A percentile compares a stretch with the other conserved stretches of the same genome.
These are phyloP conservation scores for Plasmopara halstedii DNA, from an alignment of 352 stramenopile genomes.

Conservation along the genomic window DNA sequence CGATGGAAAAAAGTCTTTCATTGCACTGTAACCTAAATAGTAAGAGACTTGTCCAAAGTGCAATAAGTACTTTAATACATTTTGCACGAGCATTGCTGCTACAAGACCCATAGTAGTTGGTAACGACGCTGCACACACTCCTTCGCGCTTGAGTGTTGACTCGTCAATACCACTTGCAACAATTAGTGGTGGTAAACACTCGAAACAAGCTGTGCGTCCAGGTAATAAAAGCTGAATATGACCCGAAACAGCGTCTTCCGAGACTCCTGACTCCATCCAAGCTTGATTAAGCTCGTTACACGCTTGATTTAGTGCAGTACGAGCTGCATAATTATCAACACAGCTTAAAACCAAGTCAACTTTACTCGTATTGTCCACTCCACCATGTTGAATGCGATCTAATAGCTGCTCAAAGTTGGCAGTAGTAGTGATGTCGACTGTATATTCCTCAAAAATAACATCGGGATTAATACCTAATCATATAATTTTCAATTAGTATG, in stretches of 20 bases:
- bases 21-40: slow-evolving; percentile 81
- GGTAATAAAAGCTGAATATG: slow-evolving; percentile 86
- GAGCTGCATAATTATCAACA: slow-evolving; percentile 87
- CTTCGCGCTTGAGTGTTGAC: slow-evolving; percentile 81
- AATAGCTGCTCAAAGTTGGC: slow-evolving; percentile 80
- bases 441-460: slow-evolving; percentile 84
- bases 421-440: slow-evolving; percentile 81
- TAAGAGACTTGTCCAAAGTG: slow-evolving; percentile 84
- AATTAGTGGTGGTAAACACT: slow-evolving; percentile 82
- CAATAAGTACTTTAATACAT: slow-evolving; percentile 83
- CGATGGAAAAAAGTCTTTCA: slow-evolving; percentile 84
- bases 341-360: slow-evolving; percentile 84
- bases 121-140: slow-evolving; percentile 82
- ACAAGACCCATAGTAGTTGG: slow-evolving; percentile 88
- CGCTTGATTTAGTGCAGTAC: slow-evolving; percentile 81
- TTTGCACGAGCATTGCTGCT: slow-evolving; percentile 80
- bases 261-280: slow-evolving; percentile 89
- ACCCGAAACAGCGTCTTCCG: slow-evolving; percentile 84
- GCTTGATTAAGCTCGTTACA: slow-evolving; percentile 81
- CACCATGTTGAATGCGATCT: slow-evolving; percentile 63
- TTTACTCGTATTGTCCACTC: slow-evolving; percentile 40
- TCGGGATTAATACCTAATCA: slow-evolving; percentile 80
- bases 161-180: slow-evolving; percentile 83
- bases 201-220: slow-evolving; percentile 82
- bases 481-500: background rate